These are phyloP conservation scores for Nicotiana benthamiana DNA, from an alignment of 257 asterid species.

Conservation along the genomic window DNA sequence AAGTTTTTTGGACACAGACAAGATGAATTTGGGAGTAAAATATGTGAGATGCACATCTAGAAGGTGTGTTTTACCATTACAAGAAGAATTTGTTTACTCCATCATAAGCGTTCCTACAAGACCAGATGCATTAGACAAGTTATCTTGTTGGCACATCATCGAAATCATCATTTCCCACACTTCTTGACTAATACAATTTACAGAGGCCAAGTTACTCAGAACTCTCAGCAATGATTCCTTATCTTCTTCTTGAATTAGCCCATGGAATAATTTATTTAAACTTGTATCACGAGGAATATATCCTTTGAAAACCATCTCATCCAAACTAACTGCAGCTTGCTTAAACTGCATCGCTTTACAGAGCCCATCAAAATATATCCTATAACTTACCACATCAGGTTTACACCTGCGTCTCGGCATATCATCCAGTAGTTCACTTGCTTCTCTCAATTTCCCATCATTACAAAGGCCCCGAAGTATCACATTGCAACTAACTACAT, in stretches of 20 bases:
- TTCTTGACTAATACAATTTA: conserved; percentile 37
- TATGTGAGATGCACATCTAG: not conserved
- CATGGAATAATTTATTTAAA: conserved; percentile 27
- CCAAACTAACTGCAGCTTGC: conserved; percentile 53
- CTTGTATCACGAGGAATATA: conserved; percentile 37
- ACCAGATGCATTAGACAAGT: conserved; percentile 21
- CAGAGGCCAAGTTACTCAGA: conserved; percentile 36
- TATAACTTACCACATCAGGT: conserved; percentile 62
- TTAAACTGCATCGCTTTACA: conserved; percentile 43
- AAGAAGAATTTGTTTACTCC: not conserved
- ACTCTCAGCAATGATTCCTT: conserved; percentile 26
- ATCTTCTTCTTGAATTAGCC: conserved; percentile 26
- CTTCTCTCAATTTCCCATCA: conserved; percentile 41
- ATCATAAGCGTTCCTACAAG: conserved; percentile 26
- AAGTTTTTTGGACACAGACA: not conserved
- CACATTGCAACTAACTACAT: conserved; percentile 57
- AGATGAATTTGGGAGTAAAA: not conserved
- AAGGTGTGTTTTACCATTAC: not conserved
- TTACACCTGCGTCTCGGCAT: conserved; percentile 55
- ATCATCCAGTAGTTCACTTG: conserved; percentile 60
- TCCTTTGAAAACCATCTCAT: conserved; percentile 72
- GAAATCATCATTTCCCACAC: conserved; percentile 44
- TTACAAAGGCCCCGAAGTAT: conserved; percentile 52
- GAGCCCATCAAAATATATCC: conserved; percentile 54
- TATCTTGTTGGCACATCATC: conserved; percentile 26